phyloP scores from a whole-genome alignment of 768 basidiomycete species.

The Lactarius hatsudake region DNA sequence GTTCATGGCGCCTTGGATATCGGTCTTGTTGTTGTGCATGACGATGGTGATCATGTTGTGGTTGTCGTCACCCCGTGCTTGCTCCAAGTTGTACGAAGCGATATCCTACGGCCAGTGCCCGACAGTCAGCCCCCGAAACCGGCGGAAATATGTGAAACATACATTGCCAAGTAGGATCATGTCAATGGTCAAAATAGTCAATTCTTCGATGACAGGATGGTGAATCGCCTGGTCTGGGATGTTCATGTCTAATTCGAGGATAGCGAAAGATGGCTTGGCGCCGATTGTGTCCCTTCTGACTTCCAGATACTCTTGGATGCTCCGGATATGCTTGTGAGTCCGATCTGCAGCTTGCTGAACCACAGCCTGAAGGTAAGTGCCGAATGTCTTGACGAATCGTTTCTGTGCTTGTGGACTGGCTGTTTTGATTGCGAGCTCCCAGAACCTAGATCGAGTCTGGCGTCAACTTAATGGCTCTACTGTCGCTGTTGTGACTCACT shows the following conservation, averaged over 20 bases:
- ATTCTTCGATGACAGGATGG: conserved; percentile 19
- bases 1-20: conserved; percentile 36
- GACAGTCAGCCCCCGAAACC: background rate
- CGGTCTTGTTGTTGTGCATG: conserved; percentile 41
- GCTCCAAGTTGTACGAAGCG: conserved; percentile 36
- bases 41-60: conserved; percentile 45
- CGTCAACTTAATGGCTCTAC: background rate
- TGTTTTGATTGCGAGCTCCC: conserved; percentile 28
- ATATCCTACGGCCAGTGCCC: conserved; percentile 30
- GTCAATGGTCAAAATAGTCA: conserved; percentile 24
- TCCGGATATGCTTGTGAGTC: conserved; percentile 21
- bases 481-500: conserved; percentile 22
- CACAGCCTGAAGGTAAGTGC: conserved; percentile 23
- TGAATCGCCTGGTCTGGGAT: conserved; percentile 24
- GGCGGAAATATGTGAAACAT: background rate
- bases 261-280: conserved; percentile 26
- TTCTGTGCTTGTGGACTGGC: conserved; percentile 24
- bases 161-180: conserved; percentile 28
- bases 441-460: conserved; percentile 23
- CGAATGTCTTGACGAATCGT: conserved; percentile 27
- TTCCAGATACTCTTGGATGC: conserved; percentile 24
- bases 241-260: conserved; percentile 24
- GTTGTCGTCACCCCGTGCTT: conserved; percentile 37
- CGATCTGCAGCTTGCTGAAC: conserved; percentile 26
- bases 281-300: conserved; percentile 26